Conservation (phyloP, 345 rosid species). For the Eucalyptus microcorys region DNA sequence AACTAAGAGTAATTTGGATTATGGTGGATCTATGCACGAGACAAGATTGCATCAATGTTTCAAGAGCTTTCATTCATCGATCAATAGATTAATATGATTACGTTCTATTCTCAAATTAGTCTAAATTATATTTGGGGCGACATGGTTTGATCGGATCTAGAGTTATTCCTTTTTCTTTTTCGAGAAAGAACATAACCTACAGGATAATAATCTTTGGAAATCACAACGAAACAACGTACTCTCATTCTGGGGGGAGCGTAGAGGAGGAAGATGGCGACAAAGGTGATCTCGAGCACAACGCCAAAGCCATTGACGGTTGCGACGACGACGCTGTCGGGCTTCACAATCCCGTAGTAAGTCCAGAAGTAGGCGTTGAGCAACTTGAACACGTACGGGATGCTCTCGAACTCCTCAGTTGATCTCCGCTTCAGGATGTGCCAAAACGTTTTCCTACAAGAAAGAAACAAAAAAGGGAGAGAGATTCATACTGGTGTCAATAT, state of each 20-base stretch:
- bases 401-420: slow-evolving; percentile 74
- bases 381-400: slow-evolving; percentile 55
- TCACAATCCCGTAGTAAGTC: slow-evolving; percentile 67
- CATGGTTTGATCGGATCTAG: neutral
- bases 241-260: slow-evolving; percentile 41
- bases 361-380: slow-evolving; percentile 51
- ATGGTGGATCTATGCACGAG: neutral
- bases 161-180: neutral
- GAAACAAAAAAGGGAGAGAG: neutral
- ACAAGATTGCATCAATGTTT: neutral
- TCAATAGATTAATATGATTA: neutral
- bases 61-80: neutral
- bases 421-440: slow-evolving; percentile 49
- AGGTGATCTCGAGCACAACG: slow-evolving; percentile 33
- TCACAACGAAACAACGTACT: slow-evolving; percentile 2
- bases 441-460: slow-evolving; percentile 37
- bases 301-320: slow-evolving; percentile 84
- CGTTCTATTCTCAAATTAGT: neutral
- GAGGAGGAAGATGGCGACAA: slow-evolving; percentile 40
- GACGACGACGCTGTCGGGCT: slow-evolving; percentile 55
- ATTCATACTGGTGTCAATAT: neutral
- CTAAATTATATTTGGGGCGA: neutral
- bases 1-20: neutral
- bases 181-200: neutral
- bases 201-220: neutral